Evolutionary conservation across 805 yeast genomes (phyloP), one percentile per base, ranked within the genome.

Genomic region (Candida pseudoglaebosa): DNA sequence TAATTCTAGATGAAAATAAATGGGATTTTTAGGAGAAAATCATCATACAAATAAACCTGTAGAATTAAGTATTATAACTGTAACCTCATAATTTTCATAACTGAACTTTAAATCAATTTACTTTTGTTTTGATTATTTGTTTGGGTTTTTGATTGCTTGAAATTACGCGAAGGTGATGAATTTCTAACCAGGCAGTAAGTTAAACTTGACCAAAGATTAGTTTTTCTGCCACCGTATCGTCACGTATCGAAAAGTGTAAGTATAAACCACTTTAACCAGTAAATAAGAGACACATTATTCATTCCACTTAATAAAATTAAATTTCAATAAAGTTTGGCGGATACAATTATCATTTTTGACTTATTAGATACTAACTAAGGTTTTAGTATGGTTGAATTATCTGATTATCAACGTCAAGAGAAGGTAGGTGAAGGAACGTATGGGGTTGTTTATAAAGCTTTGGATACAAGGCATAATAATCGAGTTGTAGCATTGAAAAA

Each of bases 371-470:
- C 17, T 30, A 30, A 30, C 32, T 8, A 8, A 22, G 12, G 6
- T 18, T 32, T 19, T 28, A 28, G 24, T 20, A 87, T 87, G 90
- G 90, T 84, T 34, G 98, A 93, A 54, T 71, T 93, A 45, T 80
- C 89, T 26, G 95, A 91, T 62, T 91, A 84, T 63, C 95, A 89
- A 59, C 84, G 95, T 54, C 79, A 91, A 47, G 99, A 93, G 61
- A 93, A 93, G 63, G 87, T 93, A 37, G 99, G 99, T 33, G 99
- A 93, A 67, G 97, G 95, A 45, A 91, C 99, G 2, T 91, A 93
- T 59, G 99, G 99, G 38, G 97, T 95, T 22, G 99, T 93, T 8
- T 93, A 93, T 67, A 93, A 91, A 61, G 99, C 99, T 1, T 71
- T 89, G 37, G 97, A 91, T 57, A 79, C 81, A 34, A 82, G 79